Conservation (phyloP, 2,329 filamentous ascomycete genomes). For the Aspergillaceae sp. region DNA sequence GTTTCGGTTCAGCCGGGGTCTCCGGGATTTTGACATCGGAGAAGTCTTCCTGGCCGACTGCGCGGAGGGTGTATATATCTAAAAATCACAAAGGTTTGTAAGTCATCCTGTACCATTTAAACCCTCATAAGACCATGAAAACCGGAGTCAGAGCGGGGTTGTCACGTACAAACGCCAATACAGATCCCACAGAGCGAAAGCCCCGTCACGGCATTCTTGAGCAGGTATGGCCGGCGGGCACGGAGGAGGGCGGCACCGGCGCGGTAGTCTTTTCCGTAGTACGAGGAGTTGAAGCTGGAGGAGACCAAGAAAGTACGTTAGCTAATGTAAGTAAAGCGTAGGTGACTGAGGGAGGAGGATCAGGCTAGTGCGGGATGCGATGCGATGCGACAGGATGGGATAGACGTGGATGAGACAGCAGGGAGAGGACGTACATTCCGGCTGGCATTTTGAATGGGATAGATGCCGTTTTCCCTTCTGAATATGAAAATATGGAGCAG, state of each 20-base stretch:
- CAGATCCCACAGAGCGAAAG: constrained; percentile 65
- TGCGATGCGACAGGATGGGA: too few relatives aligned
- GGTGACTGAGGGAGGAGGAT: too few relatives aligned
- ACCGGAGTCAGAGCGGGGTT: neutral
- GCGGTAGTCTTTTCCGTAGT: constrained; percentile 82
- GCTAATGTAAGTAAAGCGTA: too few relatives aligned
- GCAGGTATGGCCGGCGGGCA: constrained; percentile 80
- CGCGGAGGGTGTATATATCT: constrained; percentile 67
- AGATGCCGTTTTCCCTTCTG: neutral
- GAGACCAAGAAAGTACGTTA: constrained; percentile 2
- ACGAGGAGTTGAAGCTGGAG: constrained; percentile 61
- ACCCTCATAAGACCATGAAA: neutral
- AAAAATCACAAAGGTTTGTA: neutral
- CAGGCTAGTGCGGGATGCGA: neutral
- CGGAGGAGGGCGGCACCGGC: constrained; percentile 85
- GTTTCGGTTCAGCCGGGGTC: constrained; percentile 41
- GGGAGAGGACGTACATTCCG: constrained; percentile 12
- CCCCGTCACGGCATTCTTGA: constrained; percentile 81
- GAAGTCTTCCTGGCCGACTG: constrained; percentile 93
- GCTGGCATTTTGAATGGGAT: constrained; percentile 11
- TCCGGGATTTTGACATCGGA: constrained; percentile 88
- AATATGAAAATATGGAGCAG: too few relatives aligned
- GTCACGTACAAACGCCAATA: constrained; percentile 78
- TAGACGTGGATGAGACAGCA: neutral
- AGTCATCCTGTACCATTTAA: too few relatives aligned